Evolutionary conservation across 805 yeast species (phyloP).

Genomic region (Ogataea polymorpha): DNA sequence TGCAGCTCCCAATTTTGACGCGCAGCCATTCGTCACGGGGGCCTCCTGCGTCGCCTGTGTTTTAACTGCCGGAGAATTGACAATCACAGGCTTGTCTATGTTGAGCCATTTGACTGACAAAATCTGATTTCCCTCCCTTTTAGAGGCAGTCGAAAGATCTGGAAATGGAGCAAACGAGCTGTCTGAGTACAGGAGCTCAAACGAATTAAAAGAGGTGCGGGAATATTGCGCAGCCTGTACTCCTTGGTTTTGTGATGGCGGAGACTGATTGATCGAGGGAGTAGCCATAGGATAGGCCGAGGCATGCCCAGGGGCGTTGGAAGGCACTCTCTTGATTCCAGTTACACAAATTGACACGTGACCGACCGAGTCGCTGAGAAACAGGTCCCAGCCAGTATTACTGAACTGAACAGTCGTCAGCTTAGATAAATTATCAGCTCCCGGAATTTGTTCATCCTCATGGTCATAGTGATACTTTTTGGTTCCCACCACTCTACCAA

Average conservation of each 20-base stretch:
- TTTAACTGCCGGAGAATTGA: slow-evolving; percentile 55
- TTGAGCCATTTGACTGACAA: slow-evolving; percentile 71
- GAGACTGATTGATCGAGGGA: slow-evolving; percentile 22
- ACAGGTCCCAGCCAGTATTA: slow-evolving; percentile 74
- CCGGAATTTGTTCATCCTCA: slow-evolving; percentile 24
- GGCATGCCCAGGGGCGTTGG: slow-evolving; percentile 17
- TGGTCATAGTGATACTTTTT: slow-evolving; percentile 22
- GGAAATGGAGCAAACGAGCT: slow-evolving; percentile 21
- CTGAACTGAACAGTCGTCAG: slow-evolving; percentile 63
- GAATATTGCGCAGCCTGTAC: slow-evolving; percentile 36
- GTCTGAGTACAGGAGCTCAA: slow-evolving; percentile 50
- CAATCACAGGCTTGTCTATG: slow-evolving; percentile 62
- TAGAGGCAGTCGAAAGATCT: slow-evolving; percentile 24
- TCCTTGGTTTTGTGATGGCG: slow-evolving; percentile 7
- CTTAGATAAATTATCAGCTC: slow-evolving; percentile 19
- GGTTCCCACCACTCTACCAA: slow-evolving; percentile 9
- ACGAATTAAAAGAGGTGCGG: slow-evolving; percentile 33
- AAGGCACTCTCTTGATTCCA: slow-evolving; percentile 40
- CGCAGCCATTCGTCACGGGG: slow-evolving; percentile 34
- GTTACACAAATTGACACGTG: slow-evolving; percentile 54
- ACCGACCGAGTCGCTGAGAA: slow-evolving; percentile 72
- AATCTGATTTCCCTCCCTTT: slow-evolving; percentile 26
- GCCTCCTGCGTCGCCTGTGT: slow-evolving; percentile 25
- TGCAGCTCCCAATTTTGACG: slow-evolving; percentile 36
- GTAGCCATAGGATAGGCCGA: slow-evolving; percentile 17